phyloP scores from a whole-genome alignment of 1,284 basidiomycete species.

The Cystobasidiaceae sp. region DNA sequence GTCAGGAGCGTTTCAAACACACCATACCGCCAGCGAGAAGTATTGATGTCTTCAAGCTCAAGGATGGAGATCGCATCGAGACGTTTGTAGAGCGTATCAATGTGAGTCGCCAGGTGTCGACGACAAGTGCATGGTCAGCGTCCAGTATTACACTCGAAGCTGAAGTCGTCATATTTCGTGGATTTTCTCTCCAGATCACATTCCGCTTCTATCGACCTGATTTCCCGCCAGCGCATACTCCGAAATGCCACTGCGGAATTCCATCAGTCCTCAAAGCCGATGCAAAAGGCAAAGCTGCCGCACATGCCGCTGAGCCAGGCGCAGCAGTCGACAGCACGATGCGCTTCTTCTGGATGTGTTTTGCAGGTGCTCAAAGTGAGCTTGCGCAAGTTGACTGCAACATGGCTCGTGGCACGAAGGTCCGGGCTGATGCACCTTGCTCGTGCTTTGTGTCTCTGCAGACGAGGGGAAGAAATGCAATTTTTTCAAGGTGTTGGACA shows the following conservation, averaged over 20 bases:
- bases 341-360: conserved; percentile 31
- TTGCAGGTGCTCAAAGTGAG: conserved; percentile 46
- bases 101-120: conserved; percentile 24
- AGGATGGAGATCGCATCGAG: conserved; percentile 5
- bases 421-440: neutral
- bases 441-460: conserved; percentile 43
- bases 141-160: too few relatives aligned
- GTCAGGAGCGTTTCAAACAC: conserved; percentile 80
- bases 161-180: neutral
- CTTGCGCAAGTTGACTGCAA: conserved; percentile 45
- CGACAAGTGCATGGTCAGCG: neutral
- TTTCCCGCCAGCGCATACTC: conserved; percentile 63
- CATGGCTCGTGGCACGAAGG: conserved; percentile 63
- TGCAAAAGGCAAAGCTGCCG: conserved; percentile 55
- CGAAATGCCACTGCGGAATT: conserved; percentile 68
- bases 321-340: conserved; percentile 42
- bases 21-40: conserved; percentile 39
- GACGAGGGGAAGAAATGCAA: conserved; percentile 79
- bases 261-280: conserved; percentile 71
- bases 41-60: conserved; percentile 37
- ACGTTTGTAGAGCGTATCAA: conserved; percentile 40
- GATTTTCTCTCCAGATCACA: conserved; percentile 34
- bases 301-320: conserved; percentile 2
- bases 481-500: conserved; percentile 73
- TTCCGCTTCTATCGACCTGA: conserved; percentile 70